Evolutionary conservation across 2,329 filamentous ascomycete species (phyloP).

Genomic region (Colletotrichum musae): DNA sequence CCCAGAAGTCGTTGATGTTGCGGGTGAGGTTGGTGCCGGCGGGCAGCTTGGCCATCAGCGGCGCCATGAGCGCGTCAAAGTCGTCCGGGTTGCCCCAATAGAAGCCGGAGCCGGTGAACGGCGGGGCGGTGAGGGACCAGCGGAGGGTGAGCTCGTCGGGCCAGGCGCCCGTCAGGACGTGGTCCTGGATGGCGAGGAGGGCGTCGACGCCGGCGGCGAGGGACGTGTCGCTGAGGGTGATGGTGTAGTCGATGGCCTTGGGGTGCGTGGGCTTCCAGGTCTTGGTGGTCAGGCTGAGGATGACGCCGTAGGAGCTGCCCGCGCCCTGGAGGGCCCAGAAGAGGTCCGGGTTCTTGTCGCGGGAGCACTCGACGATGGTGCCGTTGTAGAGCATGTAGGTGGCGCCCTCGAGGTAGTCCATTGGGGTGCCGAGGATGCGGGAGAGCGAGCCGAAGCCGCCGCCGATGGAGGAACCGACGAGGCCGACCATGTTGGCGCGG

Average conservation of each 20-base stretch:
- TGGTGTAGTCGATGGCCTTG: slow-evolving; percentile 38
- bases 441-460: slow-evolving; percentile 40
- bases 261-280: slow-evolving; percentile 32
- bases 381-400: slow-evolving; percentile 43
- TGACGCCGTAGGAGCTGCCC: slow-evolving; percentile 40
- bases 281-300: slow-evolving; percentile 36
- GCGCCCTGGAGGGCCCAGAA: slow-evolving; percentile 42
- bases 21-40: slow-evolving; percentile 30
- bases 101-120: slow-evolving; percentile 38
- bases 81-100: slow-evolving; percentile 40
- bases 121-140: slow-evolving; percentile 37
- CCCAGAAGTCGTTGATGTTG: slow-evolving; percentile 40
- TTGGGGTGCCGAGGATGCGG: slow-evolving; percentile 39
- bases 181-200: slow-evolving; percentile 39
- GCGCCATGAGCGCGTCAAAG: slow-evolving; percentile 37
- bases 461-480: slow-evolving; percentile 37
- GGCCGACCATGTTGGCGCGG: slow-evolving; percentile 39
- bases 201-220: slow-evolving; percentile 30
- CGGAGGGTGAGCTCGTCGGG: slow-evolving; percentile 40
- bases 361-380: slow-evolving; percentile 35
- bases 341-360: slow-evolving; percentile 39
- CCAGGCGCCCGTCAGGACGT: slow-evolving; percentile 32
- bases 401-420: slow-evolving; percentile 38
- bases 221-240: slow-evolving; percentile 32
- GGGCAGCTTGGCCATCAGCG: slow-evolving; percentile 35